Conservation (phyloP, 2,329 filamentous ascomycete species). For the Pseudogymnoascus sp. region DNA sequence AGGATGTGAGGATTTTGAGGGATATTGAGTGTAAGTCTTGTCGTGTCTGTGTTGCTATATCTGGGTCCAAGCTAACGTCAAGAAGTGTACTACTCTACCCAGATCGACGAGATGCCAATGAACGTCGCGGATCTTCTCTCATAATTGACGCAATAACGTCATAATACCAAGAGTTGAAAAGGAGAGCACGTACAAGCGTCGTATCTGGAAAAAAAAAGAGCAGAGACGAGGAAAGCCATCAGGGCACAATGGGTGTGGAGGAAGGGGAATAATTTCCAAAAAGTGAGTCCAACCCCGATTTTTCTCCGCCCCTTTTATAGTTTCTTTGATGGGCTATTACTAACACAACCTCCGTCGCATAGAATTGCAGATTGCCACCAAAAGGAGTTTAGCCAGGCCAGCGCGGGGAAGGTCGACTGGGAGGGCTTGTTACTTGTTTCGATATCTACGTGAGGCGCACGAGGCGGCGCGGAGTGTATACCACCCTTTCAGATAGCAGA, state of each 20-base stretch:
- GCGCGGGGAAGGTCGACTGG: not conserved
- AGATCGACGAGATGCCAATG: constrained; percentile 79
- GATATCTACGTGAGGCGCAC: not conserved
- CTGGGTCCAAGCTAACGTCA: no score
- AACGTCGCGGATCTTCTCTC: constrained; percentile 45
- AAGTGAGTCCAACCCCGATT: not conserved
- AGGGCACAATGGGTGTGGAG: constrained; percentile 8
- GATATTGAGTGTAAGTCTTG: constrained; percentile 77
- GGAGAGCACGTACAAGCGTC: not conserved
- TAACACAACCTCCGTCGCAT: not conserved
- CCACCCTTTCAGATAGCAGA: not conserved
- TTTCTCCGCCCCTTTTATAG: not conserved
- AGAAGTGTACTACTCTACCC: constrained; percentile 62
- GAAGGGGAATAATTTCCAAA: constrained; percentile 8
- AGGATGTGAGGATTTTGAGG: constrained; percentile 92
- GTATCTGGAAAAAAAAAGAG: not conserved
- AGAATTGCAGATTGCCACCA: not conserved
- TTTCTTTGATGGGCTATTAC: not conserved
- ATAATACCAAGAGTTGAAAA: not conserved
- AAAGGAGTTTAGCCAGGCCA: not conserved
- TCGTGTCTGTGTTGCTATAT: not conserved
- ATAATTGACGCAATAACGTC: constrained; percentile 13
- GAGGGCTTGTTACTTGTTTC: not conserved
- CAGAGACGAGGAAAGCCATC: not conserved
- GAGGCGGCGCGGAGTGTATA: not conserved